Evolutionary conservation across 2,329 filamentous ascomycete species (phyloP).

Genomic region (Stemphylium beticola): DNA sequence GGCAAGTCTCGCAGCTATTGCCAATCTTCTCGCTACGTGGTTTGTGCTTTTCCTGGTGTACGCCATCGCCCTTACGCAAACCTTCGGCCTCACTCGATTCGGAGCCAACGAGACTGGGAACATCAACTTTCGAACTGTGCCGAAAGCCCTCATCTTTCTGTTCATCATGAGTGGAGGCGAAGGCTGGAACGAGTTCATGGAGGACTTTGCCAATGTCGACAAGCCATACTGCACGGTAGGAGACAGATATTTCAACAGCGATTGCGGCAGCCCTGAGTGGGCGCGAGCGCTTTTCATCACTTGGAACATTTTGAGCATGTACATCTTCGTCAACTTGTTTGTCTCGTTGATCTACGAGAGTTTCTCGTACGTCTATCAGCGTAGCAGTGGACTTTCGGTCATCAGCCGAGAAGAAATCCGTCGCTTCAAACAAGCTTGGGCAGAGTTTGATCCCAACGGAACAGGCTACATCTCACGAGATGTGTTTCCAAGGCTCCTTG

Average conservation of each 20-base stretch:
- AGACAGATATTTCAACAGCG: conserved; percentile 78
- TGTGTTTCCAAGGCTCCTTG: conserved; percentile 83
- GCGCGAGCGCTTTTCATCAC: conserved; percentile 87
- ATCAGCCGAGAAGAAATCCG: conserved; percentile 93
- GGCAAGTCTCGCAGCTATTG: conserved; percentile 87
- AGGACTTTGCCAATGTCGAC: conserved; percentile 83
- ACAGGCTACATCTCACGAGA: conserved; percentile 91
- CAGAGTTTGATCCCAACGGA: conserved; percentile 89
- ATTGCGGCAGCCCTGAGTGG: conserved; percentile 92
- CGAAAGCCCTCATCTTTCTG: conserved; percentile 89
- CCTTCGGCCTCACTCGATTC: conserved; percentile 93
- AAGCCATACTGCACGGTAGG: conserved; percentile 80
- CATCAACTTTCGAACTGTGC: conserved; percentile 90
- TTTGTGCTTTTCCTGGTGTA: conserved; percentile 96
- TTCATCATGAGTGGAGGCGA: conserved; percentile 94
- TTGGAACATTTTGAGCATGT: conserved; percentile 99
- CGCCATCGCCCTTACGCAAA: conserved; percentile 93
- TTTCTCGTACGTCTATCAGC: conserved; percentile 98
- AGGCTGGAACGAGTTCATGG: conserved; percentile 97
- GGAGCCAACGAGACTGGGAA: conserved; percentile 74
- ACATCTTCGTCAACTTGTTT: conserved; percentile 98
- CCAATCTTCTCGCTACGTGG: conserved; percentile 94
- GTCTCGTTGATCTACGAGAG: conserved; percentile 99
- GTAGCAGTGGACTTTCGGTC: conserved; percentile 87
- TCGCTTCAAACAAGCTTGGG: conserved; percentile 98